Base-by-base conservation (phyloP, 768 basidiomycete species). In the Leccinum longicurvipes region DNA sequence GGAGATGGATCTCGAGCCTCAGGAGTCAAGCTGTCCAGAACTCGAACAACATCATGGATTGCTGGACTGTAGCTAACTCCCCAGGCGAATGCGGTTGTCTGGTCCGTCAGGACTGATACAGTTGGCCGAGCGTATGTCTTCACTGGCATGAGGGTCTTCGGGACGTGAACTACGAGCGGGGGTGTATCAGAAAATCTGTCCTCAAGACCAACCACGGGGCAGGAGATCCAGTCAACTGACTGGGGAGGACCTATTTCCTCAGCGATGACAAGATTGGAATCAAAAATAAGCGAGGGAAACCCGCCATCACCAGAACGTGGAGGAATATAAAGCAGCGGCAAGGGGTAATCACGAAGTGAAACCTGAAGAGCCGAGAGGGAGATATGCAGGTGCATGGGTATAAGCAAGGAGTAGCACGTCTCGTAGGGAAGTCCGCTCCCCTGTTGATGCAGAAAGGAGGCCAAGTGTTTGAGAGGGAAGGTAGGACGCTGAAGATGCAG, bases 121-220 rank as follows among this genome's bases (percentile, higher is more conserved):
- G 74, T 71, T 3, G 93, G 91, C 45, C 81, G 79, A 1, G 91
- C 89, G 64, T 95, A 97, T 8, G 87, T 91, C 73, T 98, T 98
- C 63, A 95, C 89, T 0, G 95, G 89, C 90, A 94, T 96, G 55
- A 93, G 87, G 0, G 93, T 95, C 71, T 95, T 97, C 2, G 93
- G 92, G 31, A 96, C 78, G 41, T 72, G 59, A 39, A 94, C 71
- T 24, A 74, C 75, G 47, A 94, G 79, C 6, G 81, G 77, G 2
- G 74, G 70, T 27, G 81, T 76, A 6, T 79, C 82, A 27, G 74
- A 73, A 31, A 79, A 67, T 28, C 82, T 83, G 27, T 81, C 78
- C 52, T 82, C 73, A 4, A 73, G 68, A n/a, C 80, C 79, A 48
- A 88, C 73, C 58, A 97, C 77, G 4, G 78, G 74, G 62, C 86